These are phyloP conservation scores for Anthoceros angustus DNA, from an alignment of 225 moss, liverwort and hornwort genomes.

Conservation along the genomic window DNA sequence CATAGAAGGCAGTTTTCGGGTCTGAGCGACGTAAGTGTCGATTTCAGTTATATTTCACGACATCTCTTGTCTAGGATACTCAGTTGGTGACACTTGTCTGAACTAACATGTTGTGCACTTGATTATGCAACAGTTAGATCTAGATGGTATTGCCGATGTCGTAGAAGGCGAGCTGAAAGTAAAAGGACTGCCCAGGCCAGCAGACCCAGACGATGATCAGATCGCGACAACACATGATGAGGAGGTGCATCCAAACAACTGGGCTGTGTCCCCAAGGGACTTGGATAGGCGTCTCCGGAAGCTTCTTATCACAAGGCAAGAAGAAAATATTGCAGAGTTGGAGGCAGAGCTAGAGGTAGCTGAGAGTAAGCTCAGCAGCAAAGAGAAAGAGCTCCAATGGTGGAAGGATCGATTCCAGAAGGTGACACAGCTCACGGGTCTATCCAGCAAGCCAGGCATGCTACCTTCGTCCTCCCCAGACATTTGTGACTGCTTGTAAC, in stretches of 20 bases:
- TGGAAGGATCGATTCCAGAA: slow-evolving; percentile 11
- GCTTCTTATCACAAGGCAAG: slow-evolving; percentile 13
- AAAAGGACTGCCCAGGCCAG: slow-evolving; percentile 23
- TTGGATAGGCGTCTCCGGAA: slow-evolving; percentile 34
- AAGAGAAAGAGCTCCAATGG: slow-evolving; percentile 10
- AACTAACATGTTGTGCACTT: background rate
- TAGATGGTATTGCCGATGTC: slow-evolving; percentile 30
- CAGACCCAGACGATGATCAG: slow-evolving; percentile 22
- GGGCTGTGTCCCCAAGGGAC: slow-evolving; percentile 40
- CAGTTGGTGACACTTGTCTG: background rate
- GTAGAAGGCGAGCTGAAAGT: slow-evolving; percentile 34
- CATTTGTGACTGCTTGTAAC: background rate
- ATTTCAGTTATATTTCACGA: background rate
- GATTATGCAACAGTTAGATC: slow-evolving; percentile 20
- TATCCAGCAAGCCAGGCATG: slow-evolving; percentile 9
- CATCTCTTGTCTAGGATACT: background rate
- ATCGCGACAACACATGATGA: slow-evolving; percentile 16
- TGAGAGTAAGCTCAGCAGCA: slow-evolving; percentile 5
- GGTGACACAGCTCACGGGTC: slow-evolving; percentile 5
- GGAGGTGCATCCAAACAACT: slow-evolving; percentile 27
- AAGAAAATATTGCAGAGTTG: slow-evolving; percentile 10
- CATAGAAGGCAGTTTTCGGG: slow-evolving; percentile 24
- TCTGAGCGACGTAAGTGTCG: slow-evolving; percentile 27
- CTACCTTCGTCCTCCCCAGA: background rate
- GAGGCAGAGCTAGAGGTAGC: slow-evolving; percentile 9